phyloP scores from a whole-genome alignment of 768 basidiomycete species.

The Serendipita sp. region DNA sequence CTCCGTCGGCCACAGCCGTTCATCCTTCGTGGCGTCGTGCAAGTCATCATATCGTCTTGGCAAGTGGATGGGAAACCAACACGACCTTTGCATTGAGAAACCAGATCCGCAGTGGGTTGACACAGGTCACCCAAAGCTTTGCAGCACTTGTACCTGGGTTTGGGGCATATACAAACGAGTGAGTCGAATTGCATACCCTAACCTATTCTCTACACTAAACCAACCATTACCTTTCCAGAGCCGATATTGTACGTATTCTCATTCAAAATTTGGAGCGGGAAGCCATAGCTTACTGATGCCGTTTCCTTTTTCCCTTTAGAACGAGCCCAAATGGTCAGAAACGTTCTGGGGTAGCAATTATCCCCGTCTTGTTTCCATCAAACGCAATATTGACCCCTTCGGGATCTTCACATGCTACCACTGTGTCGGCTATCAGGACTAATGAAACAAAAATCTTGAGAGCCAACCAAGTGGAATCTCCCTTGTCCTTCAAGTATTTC shows the following conservation, averaged over 20 bases:
- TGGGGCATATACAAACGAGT: background rate
- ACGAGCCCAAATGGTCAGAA: constrained; percentile 5
- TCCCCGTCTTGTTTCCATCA: background rate
- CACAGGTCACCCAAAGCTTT: background rate
- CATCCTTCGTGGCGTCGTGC: background rate
- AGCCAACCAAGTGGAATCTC: no score
- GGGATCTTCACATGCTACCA: constrained; percentile 1
- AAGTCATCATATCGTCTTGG: background rate
- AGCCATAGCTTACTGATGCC: background rate
- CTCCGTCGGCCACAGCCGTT: background rate
- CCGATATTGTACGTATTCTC: background rate
- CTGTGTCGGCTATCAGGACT: constrained; percentile 4
- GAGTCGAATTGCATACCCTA: background rate
- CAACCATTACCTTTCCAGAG: background rate
- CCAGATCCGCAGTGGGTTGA: background rate
- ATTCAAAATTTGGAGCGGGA: background rate
- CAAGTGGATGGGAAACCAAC: background rate
- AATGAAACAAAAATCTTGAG: background rate
- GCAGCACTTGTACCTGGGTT: background rate
- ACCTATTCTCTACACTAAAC: background rate
- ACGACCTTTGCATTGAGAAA: background rate
- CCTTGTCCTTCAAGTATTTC: background rate
- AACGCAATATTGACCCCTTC: background rate
- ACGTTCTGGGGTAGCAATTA: constrained; percentile 4
- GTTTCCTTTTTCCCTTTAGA: background rate